Evolutionary conservation across 805 yeast species (phyloP).

Genomic region (Wickerhamomyces tratensis): DNA sequence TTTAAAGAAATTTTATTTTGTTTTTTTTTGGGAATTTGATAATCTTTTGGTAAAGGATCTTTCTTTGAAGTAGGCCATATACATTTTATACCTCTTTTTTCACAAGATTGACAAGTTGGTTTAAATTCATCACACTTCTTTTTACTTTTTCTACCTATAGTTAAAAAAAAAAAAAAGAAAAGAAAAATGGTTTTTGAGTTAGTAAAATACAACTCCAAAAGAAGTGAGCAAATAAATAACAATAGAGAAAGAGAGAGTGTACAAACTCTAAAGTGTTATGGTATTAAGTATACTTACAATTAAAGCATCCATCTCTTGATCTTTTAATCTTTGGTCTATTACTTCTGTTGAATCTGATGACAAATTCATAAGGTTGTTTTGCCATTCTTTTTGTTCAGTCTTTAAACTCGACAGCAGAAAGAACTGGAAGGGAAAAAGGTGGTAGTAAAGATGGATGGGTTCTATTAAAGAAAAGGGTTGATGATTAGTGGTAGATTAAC

Average conservation of each 20-base stretch:
- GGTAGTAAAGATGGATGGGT: too few relatives aligned
- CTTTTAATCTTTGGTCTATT: slow-evolving; percentile 4
- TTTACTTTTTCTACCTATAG: slow-evolving; percentile 42
- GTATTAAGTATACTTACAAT: slow-evolving; percentile 5
- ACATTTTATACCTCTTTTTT: slow-evolving; percentile 21
- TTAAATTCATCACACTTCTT: slow-evolving; percentile 51
- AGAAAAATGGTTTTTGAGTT: too few relatives aligned
- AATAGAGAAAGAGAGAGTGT: too few relatives aligned
- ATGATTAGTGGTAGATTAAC: too few relatives aligned
- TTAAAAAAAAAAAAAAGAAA: too few relatives aligned
- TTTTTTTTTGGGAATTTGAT: slow-evolving; percentile 6
- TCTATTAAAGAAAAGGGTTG: too few relatives aligned
- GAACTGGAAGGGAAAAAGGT: neutral
- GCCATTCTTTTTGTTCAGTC: neutral
- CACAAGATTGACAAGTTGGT: slow-evolving; percentile 33
- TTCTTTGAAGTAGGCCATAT: slow-evolving; percentile 13
- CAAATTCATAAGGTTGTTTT: neutral
- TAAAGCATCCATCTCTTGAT: slow-evolving; percentile 12
- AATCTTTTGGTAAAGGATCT: slow-evolving; percentile 11
- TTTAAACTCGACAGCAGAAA: too few relatives aligned
- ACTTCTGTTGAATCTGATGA: neutral
- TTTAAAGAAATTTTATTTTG: too few relatives aligned
- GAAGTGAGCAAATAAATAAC: too few relatives aligned
- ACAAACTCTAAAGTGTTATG: too few relatives aligned
- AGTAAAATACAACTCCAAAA: too few relatives aligned